These are phyloP conservation scores for Hevea brasiliensis DNA, from an alignment of 345 rosid genomes.

Conservation along the genomic window DNA sequence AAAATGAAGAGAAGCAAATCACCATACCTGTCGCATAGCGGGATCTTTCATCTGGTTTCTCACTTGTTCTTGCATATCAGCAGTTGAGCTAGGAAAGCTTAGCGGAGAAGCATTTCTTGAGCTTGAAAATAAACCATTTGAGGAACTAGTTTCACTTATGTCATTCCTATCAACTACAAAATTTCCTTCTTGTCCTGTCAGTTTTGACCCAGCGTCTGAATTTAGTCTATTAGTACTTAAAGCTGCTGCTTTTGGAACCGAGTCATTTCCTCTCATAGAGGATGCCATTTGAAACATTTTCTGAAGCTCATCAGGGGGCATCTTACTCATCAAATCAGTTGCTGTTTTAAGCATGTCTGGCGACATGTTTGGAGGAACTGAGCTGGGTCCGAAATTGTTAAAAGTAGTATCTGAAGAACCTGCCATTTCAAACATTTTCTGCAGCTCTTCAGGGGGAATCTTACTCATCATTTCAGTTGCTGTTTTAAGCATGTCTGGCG, in stretches of 20 bases:
- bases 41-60: constrained; percentile 95
- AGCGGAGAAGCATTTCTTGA: constrained; percentile 45
- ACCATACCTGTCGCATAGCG: constrained; percentile 76
- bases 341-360: constrained; percentile 88
- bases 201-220: constrained; percentile 28
- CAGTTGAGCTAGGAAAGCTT: constrained; percentile 55
- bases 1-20: neutral
- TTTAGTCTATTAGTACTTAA: constrained; percentile 16
- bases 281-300: constrained; percentile 88
- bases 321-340: constrained; percentile 74
- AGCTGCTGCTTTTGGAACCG: constrained; percentile 38
- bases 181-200: constrained; percentile 31
- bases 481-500: constrained; percentile 79
- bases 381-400: constrained; percentile 43
- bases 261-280: constrained; percentile 43
- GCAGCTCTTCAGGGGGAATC: constrained; percentile 76
- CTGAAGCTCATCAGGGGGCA: constrained; percentile 77
- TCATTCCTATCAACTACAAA: constrained; percentile 32
- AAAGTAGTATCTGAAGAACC: constrained; percentile 29
- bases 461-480: constrained; percentile 78
- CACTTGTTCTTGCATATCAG: constrained; percentile 85
- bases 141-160: constrained; percentile 55
- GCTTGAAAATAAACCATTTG: constrained; percentile 39
- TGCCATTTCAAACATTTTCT: constrained; percentile 82
- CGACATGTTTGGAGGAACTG: constrained; percentile 47